Conservation (phyloP, 225 moss, liverwort and hornwort genomes). For the Neckera pumila region DNA sequence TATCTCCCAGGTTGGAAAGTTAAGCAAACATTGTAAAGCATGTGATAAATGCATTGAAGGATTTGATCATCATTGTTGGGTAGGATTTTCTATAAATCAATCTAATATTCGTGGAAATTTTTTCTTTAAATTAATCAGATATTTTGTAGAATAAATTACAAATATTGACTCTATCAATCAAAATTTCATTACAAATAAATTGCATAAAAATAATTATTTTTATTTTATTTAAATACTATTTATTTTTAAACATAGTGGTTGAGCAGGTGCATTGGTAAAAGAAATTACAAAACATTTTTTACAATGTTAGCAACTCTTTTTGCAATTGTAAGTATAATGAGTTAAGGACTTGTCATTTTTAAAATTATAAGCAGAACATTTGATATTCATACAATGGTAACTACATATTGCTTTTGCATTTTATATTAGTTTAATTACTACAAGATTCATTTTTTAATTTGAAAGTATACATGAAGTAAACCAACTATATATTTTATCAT, state of each 20-base stretch:
- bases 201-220: not conserved
- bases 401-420: too few species aligned
- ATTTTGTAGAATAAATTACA: not conserved
- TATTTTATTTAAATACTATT: not conserved
- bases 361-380: not conserved
- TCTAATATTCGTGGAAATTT: rapidly evolving
- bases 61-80: conserved; percentile 34
- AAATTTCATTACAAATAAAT: too few species aligned
- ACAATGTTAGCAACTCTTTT: not conserved
- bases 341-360: not conserved
- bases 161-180: not conserved
- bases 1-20: not conserved
- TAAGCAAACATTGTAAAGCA: conserved; percentile 12
- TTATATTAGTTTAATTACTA: too few species aligned
- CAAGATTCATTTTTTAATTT: not conserved
- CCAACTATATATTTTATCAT: not conserved
- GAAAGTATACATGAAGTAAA: not conserved
- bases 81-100: not conserved
- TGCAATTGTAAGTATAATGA: not conserved
- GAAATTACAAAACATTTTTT: conserved; percentile 8
- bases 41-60: conserved; percentile 19
- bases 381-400: too few species aligned
- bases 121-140: not conserved
- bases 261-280: conserved; percentile 15
- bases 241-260: not conserved